phyloP scores from a whole-genome alignment of 202 grass and related monocot genomes.

The Tripidium arundinaceum region DNA sequence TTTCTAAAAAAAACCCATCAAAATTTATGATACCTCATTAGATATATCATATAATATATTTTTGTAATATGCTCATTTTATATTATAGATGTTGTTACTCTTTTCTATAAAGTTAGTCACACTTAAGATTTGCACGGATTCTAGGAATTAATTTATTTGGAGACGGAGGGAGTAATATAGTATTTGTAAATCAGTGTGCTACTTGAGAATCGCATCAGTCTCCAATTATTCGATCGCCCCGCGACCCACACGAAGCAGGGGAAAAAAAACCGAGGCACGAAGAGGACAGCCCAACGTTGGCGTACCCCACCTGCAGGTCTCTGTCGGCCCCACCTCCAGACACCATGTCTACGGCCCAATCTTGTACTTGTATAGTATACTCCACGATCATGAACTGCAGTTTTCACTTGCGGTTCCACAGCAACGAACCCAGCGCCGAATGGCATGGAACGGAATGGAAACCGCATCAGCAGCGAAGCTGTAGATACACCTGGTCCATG shows the following conservation, averaged over 20 bases:
- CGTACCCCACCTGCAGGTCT: not conserved
- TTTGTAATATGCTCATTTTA: too few relatives aligned
- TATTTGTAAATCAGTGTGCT: not conserved
- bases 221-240: conserved; percentile 6
- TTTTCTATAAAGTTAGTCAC: too few relatives aligned
- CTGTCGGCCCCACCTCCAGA: not conserved
- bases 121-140: too few relatives aligned
- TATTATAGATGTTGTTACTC: too few relatives aligned
- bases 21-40: too few relatives aligned
- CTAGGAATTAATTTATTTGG: too few relatives aligned
- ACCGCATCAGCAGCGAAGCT: not conserved
- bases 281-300: not conserved
- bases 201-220: not conserved
- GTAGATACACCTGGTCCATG: conserved; percentile 16
- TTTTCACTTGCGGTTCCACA: not conserved
- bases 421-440: not conserved
- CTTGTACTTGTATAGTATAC: not conserved
- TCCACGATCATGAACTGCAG: not conserved
- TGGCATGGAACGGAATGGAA: not conserved
- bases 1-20: too few relatives aligned
- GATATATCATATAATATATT: too few relatives aligned
- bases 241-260: not conserved
- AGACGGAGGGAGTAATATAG: too few relatives aligned
- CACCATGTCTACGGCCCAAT: too few relatives aligned
- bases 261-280: not conserved